phyloP scores from a whole-genome alignment of 2,329 filamentous ascomycete species.

The Claviceps capensis region DNA sequence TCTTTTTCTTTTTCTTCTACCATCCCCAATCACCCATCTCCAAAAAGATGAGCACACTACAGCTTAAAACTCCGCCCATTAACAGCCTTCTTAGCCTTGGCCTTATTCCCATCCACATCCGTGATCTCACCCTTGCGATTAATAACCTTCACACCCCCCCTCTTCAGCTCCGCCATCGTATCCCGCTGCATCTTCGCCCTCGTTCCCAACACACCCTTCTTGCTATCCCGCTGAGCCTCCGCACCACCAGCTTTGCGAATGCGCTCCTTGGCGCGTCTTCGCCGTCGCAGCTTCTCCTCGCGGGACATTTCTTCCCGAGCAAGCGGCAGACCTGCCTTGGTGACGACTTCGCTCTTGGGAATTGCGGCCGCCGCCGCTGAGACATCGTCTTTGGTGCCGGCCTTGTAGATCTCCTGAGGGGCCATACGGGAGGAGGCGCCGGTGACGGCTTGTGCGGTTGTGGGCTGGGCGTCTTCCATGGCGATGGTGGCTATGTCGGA shows the following conservation, averaged over 20 bases:
- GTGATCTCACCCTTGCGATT: constrained; percentile 77
- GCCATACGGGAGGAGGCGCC: constrained; percentile 64
- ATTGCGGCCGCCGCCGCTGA: constrained; percentile 33
- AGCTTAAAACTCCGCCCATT: constrained; percentile 50
- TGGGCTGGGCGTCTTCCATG: constrained; percentile 92
- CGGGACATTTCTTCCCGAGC: constrained; percentile 75
- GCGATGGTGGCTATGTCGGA: constrained; percentile 80
- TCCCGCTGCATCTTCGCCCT: constrained; percentile 35
- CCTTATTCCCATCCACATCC: constrained; percentile 70
- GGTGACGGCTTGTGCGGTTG: constrained; percentile 59
- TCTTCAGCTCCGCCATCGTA: constrained; percentile 56
- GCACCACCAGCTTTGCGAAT: constrained; percentile 52
- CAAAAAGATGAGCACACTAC: constrained; percentile 19
- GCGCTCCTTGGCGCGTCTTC: constrained; percentile 75
- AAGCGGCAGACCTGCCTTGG: constrained; percentile 64
- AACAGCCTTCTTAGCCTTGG: constrained; percentile 36
- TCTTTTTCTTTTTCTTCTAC: not conserved
- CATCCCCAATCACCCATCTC: too few species aligned
- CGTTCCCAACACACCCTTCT: constrained; percentile 30
- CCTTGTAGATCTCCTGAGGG: constrained; percentile 85
- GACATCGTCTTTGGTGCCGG: constrained; percentile 31
- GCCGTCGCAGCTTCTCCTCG: constrained; percentile 66
- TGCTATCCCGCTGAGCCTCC: constrained; percentile 13
- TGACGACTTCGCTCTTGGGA: constrained; percentile 57
- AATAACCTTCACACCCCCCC: constrained; percentile 83